Evolutionary conservation across 106 monocot genomes (phyloP), one percentile per base, ranked within the genome.

Genomic region (Agapanthus africanus): DNA sequence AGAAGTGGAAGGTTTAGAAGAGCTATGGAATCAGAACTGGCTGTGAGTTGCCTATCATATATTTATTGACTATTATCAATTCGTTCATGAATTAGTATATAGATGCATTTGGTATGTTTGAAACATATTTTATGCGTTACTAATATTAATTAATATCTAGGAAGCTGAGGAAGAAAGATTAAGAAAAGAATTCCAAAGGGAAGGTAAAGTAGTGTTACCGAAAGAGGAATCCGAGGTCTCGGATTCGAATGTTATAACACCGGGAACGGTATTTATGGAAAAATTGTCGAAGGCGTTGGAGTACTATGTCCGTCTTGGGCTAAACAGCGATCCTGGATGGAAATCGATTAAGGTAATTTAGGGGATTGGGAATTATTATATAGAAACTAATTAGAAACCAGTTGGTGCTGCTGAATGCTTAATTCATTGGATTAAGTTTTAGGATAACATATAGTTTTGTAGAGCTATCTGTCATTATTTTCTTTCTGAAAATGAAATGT

Each of bases 191-290:
- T 84, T 69, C 51, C 61, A 63, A 47, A 31, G 3, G 9, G 64
- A 68, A 22, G 69, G 68, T 3, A 59, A 70, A 47, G 35, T 54
- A 25, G 18, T 81, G 37, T 40, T 69, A 18, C 76, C 69, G 4
- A 42, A 57, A 30, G 38, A 68, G 11, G 28, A 79, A 2, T 9
- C 2, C 41, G 63, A 71, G 21, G 51, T 60, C 14, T 54, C 64
- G 16, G 88, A 88, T 74, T 77, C 81, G 8, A 82, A 77, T 66
- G 70, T 89, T 19, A 82, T 85, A 61, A 85, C 88, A 13, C 88
- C 85, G 0, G 88, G 88, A 41, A 85, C 88, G 11, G 74, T 72
- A 9, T 89, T 89, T 59, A 85, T 85, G 88, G 69, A 79, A 6
- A 74, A 68, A 33, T 54, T 89, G 33, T 72, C 88, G 6, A 34